These are phyloP conservation scores for Emmonsiellopsis sp. DNA, from an alignment of 2,329 filamentous ascomycete genomes.

Conservation along the genomic window DNA sequence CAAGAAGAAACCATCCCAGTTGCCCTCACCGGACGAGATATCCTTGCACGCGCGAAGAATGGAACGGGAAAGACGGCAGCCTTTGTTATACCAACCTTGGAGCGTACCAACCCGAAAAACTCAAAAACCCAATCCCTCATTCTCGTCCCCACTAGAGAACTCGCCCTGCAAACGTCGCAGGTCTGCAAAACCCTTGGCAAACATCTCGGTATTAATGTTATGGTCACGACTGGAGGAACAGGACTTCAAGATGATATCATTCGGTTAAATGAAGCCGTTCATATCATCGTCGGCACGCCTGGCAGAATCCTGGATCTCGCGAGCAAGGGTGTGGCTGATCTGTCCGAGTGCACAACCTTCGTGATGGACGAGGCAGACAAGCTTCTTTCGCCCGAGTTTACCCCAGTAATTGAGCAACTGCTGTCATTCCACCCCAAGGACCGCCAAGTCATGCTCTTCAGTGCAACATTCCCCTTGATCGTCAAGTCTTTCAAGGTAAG, in stretches of 20 bases:
- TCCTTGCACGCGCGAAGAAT: slow-evolving; percentile 94
- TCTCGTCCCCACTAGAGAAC: slow-evolving; percentile 89
- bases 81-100: slow-evolving; percentile 89
- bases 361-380: slow-evolving; percentile 99
- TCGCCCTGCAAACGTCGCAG: slow-evolving; percentile 96
- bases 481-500: slow-evolving; percentile 81
- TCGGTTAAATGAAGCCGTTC: slow-evolving; percentile 83
- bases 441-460: slow-evolving; percentile 98
- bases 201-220: slow-evolving; percentile 93
- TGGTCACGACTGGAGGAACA: slow-evolving; percentile 97
- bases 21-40: slow-evolving; percentile 86
- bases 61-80: slow-evolving; percentile 97
- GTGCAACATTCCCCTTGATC: slow-evolving; percentile 91
- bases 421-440: slow-evolving; percentile 94
- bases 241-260: slow-evolving; percentile 94
- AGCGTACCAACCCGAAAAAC: slow-evolving; percentile 93
- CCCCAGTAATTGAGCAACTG: slow-evolving; percentile 91
- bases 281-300: slow-evolving; percentile 95
- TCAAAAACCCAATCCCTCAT: slow-evolving; percentile 95
- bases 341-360: slow-evolving; percentile 93
- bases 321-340: slow-evolving; percentile 90
- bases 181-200: slow-evolving; percentile 98
- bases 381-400: slow-evolving; percentile 92
- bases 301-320: slow-evolving; percentile 93
- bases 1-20: slow-evolving; percentile 99